Conservation (phyloP, 1,139 yeast species). For the Diutina sp. region DNA sequence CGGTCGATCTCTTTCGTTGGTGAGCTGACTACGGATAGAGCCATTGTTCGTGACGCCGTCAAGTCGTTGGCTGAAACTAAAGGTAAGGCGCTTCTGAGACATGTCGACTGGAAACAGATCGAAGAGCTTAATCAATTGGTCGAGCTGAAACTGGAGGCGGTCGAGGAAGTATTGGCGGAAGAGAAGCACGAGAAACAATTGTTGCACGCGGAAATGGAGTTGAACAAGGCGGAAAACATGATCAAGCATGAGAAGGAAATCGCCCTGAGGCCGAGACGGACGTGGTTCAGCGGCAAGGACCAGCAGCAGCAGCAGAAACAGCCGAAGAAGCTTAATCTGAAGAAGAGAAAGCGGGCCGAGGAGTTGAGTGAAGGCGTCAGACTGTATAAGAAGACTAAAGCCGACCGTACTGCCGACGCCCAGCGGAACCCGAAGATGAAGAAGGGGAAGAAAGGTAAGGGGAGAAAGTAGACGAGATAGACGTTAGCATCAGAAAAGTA, state of each 20-base stretch:
- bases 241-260: slow-evolving; percentile 75
- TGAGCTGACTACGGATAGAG: slow-evolving; percentile 72
- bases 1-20: slow-evolving; percentile 88
- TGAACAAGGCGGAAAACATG: slow-evolving; percentile 74
- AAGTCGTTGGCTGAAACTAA: slow-evolving; percentile 28
- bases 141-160: slow-evolving; percentile 40
- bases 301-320: slow-evolving; percentile 34
- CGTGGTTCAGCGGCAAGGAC: slow-evolving; percentile 63
- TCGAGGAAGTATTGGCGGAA: slow-evolving; percentile 73
- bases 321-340: slow-evolving; percentile 35
- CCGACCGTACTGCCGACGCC: slow-evolving; percentile 36
- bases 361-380: slow-evolving; percentile 30
- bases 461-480: neutral
- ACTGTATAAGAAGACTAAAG: slow-evolving; percentile 59
- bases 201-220: slow-evolving; percentile 80
- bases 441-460: slow-evolving; percentile 13
- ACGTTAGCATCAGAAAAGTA: too few relatives aligned
- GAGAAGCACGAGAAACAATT: slow-evolving; percentile 84
- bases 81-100: slow-evolving; percentile 65
- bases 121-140: slow-evolving; percentile 54
- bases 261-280: slow-evolving; percentile 81
- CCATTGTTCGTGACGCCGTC: slow-evolving; percentile 79
- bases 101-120: slow-evolving; percentile 75
- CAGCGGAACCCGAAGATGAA: neutral
- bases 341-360: slow-evolving; percentile 49